These are phyloP conservation scores for Chlamydomonas sphaeroides DNA, from an alignment of 139 green algal species.

Conservation along the genomic window DNA sequence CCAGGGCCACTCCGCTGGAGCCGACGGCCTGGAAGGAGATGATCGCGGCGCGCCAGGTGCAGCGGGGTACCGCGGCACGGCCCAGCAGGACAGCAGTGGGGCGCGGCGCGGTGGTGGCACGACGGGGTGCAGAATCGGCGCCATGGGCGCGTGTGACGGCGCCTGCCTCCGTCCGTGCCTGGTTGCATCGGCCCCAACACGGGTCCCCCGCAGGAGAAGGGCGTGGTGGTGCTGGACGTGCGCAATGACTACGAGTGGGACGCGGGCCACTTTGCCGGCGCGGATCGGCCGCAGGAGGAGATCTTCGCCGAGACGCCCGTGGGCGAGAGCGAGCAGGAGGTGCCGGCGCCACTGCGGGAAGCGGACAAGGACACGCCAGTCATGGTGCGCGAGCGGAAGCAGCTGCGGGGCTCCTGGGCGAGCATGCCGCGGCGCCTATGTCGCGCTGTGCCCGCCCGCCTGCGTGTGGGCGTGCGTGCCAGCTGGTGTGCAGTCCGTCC, in stretches of 20 bases:
- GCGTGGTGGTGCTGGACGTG: constrained; percentile 93
- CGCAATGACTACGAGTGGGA: constrained; percentile 99
- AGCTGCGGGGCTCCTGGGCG: too few species aligned
- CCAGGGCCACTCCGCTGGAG: constrained; percentile 71
- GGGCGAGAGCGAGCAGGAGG: constrained; percentile 40
- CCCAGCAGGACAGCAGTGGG: too few species aligned
- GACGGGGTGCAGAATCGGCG: too few species aligned
- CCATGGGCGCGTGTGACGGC: too few species aligned
- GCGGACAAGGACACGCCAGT: constrained; percentile 75
- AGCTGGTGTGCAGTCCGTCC: too few species aligned
- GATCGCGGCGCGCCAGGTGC: constrained; percentile 53
- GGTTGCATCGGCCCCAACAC: too few species aligned
- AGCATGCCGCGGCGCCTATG: too few species aligned
- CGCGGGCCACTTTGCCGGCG: constrained; percentile 94
- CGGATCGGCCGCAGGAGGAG: constrained; percentile 78
- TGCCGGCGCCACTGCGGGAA: constrained; percentile 70
- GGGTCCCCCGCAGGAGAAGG: constrained; percentile 27
- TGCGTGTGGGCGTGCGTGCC: too few species aligned
- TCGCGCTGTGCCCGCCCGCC: too few species aligned
- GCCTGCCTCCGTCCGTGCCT: too few species aligned
- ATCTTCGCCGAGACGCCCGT: constrained; percentile 91
- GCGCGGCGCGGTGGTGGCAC: too few species aligned
- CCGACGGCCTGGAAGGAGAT: constrained; percentile 79
- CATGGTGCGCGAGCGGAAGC: constrained; percentile 69
- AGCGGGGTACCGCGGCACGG: too few species aligned